A percentile compares a stretch with the other conserved stretches of the same genome.
Evolutionary conservation across 164 flowering plant species (phyloP).

Genomic region (Macadamia integrifolia): DNA sequence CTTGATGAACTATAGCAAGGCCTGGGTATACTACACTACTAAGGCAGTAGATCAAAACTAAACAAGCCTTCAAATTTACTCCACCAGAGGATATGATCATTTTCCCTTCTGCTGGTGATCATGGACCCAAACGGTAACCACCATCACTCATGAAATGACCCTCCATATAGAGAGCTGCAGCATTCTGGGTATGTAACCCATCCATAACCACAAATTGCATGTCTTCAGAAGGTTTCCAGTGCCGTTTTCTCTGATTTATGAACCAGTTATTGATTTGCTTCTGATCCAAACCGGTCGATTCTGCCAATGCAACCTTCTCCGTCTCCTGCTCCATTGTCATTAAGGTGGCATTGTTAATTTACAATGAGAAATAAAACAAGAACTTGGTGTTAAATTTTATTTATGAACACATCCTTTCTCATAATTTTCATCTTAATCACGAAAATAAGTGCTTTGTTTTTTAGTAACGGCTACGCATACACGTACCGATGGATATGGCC

Average conservation of each 20-base stretch:
- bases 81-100: too few relatives aligned
- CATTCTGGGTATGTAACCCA: slow-evolving; percentile 68
- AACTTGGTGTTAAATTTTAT: too few relatives aligned
- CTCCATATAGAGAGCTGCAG: slow-evolving; percentile 73
- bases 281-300: slow-evolving; percentile 86
- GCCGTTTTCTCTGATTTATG: slow-evolving; percentile 84
- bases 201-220: slow-evolving; percentile 95
- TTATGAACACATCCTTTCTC: too few relatives aligned
- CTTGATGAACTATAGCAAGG: too few relatives aligned
- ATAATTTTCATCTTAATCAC: not conserved
- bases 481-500: slow-evolving; percentile 93
- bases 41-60: not conserved
- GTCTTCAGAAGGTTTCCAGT: slow-evolving; percentile 94
- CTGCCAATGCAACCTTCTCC: slow-evolving; percentile 89
- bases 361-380: too few relatives aligned
- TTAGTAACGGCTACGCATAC: not conserved
- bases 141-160: slow-evolving; percentile 71
- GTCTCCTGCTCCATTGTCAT: slow-evolving; percentile 43
- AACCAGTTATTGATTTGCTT: slow-evolving; percentile 93
- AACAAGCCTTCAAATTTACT: not conserved
- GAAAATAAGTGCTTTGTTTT: not conserved
- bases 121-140: slow-evolving; percentile 57
- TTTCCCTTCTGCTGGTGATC: not conserved
- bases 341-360: too few relatives aligned
- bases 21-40: not conserved